These are phyloP conservation scores for Komagataella phaffii DNA, from an alignment of 805 yeast species.

Conservation along the genomic window DNA sequence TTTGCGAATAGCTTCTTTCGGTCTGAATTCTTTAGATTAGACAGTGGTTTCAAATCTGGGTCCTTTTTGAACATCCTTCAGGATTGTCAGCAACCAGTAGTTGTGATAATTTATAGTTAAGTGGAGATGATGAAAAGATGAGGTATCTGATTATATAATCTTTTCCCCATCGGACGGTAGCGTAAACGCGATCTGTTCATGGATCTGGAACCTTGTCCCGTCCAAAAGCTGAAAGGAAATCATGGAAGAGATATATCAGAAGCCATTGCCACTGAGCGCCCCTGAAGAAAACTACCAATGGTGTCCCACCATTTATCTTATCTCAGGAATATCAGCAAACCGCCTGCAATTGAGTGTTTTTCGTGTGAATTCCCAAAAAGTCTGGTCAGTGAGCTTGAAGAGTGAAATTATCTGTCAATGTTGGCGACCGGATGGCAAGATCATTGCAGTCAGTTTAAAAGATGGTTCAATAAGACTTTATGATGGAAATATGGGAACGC, in stretches of 20 bases:
- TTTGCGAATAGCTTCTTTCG: slow-evolving; percentile 28
- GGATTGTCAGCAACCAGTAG: not conserved
- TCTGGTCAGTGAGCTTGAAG: slow-evolving; percentile 13
- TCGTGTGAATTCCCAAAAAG: slow-evolving; percentile 17
- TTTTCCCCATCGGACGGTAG: not conserved
- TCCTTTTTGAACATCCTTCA: slow-evolving; percentile 37
- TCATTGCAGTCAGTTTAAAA: slow-evolving; percentile 13
- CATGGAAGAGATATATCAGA: not conserved
- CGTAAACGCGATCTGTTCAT: not conserved
- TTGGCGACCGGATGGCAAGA: slow-evolving; percentile 8
- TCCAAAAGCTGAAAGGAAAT: not conserved
- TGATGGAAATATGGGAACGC: slow-evolving; percentile 16
- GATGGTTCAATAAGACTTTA: slow-evolving; percentile 12
- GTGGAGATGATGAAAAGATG: not conserved
- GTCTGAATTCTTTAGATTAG: slow-evolving; percentile 77
- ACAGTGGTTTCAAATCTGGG: slow-evolving; percentile 48
- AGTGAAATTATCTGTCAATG: slow-evolving; percentile 1
- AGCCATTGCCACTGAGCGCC: not conserved
- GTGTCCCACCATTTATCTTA: slow-evolving; percentile 22
- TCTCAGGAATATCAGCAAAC: slow-evolving; percentile 12
- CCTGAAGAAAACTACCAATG: not conserved
- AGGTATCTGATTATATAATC: not conserved
- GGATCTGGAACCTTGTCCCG: not conserved
- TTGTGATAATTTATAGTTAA: no score
- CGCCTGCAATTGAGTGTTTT: slow-evolving; percentile 5